Percentiles rank a stretch among this genome's conserved stretches.
Conservation (phyloP, 345 rosid species). For the Bruguiera gymnorhiza region DNA sequence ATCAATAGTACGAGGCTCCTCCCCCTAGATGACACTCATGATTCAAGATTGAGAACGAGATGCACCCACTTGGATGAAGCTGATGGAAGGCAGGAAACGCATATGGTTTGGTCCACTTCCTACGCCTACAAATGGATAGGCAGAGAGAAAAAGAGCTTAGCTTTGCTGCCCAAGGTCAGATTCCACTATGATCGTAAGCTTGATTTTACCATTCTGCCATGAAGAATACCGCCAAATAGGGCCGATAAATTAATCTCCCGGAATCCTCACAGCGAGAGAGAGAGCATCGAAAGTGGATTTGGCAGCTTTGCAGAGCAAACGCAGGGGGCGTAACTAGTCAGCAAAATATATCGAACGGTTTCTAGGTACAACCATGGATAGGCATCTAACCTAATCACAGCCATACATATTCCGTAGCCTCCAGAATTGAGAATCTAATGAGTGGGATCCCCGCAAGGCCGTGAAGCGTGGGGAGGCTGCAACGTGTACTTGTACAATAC, state of each 20-base stretch:
- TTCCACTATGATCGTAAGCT: constrained; percentile 37
- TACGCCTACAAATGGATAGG: constrained; percentile 15
- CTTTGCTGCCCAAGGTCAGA: constrained; percentile 38
- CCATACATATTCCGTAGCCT: not conserved
- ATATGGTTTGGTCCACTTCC: constrained; percentile 21
- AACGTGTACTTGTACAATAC: constrained; percentile 40
- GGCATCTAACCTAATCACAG: constrained; percentile 6
- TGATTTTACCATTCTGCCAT: constrained; percentile 29
- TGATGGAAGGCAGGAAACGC: not conserved
- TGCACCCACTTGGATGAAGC: too few species aligned
- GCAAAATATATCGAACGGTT: constrained; percentile 5
- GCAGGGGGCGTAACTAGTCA: constrained; percentile 41
- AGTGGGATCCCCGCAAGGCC: not conserved
- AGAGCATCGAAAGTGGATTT: constrained; percentile 15
- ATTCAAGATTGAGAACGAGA: not conserved
- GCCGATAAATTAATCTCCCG: constrained; percentile 21
- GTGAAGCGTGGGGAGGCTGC: constrained; percentile 22
- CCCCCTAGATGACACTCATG: not conserved
- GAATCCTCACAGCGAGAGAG: constrained; percentile 17
- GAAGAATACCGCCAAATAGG: constrained; percentile 27
- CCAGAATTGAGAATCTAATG: not conserved
- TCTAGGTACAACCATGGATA: not conserved
- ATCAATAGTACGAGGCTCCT: not conserved
- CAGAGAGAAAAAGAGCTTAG: constrained; percentile 10
- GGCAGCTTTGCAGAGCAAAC: constrained; percentile 39